Base-by-base conservation (phyloP, 192 early-diverging fungal species). In the Umbelopsis sp. region DNA sequence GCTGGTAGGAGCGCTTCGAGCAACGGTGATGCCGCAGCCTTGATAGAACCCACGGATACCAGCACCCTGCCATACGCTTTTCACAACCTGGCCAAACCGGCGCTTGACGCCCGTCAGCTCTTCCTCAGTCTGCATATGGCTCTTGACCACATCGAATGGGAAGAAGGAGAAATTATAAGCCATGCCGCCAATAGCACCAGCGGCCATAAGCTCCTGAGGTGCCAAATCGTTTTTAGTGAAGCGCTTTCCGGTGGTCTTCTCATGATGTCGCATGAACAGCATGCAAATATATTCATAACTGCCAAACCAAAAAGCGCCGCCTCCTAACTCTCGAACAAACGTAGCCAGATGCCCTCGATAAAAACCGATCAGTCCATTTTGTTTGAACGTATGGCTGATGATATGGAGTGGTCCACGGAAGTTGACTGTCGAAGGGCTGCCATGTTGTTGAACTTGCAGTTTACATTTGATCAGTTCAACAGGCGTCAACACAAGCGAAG, bases 221-320 rank as follows among this genome's bases (percentile, higher is more conserved):
- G 85, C 69, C 20, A 99, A 74, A 74, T 95, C 92, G 4, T 86
- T 80, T 74, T 97, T 96, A 21, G 84, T 78, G 5, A 80, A 46
- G 27, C 51, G 71, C 23, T 68, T 71, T 27, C 70, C 69, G 9
- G 58, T 49, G 5, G 8, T 47, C 46, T 51, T 41, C 52, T 79
- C 71, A 37, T 69, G 52, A 37, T 52, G 48, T 7, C 58, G 50
- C 68, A 91, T 71, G 81, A 91, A 81, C 41, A 72, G 48, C 18
- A 76, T 76, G 65, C 89, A 87, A 3, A 90, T 84, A 44, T 88
- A 74, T 79, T 99, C 97, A 70, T 99, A 99, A 1, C 90, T 85
- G 69, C 97, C 97, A 72, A 99, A 99, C 97, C 97, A 99, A 25
- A 90, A 92, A 12, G 89, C 95, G 23, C 95, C 93, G n/a, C 97